phyloP scores from a whole-genome alignment of 768 basidiomycete species.

The Mycena polygramma region DNA sequence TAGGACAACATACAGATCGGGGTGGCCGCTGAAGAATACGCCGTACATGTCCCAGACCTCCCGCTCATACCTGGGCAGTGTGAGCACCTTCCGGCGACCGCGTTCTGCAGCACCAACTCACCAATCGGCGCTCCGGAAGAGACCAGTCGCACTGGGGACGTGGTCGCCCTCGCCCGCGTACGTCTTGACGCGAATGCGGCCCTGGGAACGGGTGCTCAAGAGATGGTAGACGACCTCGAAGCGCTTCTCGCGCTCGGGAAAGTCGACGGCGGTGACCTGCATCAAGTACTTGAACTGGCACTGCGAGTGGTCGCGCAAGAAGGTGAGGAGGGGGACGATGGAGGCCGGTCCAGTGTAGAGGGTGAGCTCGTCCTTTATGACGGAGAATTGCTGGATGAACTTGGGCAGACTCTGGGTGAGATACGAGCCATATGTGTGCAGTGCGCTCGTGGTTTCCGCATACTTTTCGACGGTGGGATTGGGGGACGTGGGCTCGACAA shows the following conservation, averaged over 20 bases:
- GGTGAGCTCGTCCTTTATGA: constrained; percentile 95
- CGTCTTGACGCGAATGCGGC: constrained; percentile 96
- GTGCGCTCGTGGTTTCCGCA: constrained; percentile 77
- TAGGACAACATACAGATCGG: constrained; percentile 82
- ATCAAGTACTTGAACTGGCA: constrained; percentile 94
- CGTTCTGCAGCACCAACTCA: constrained; percentile 48
- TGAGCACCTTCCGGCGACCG: constrained; percentile 9
- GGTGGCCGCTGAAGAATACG: constrained; percentile 96
- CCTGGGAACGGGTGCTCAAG: constrained; percentile 81
- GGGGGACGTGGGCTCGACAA: constrained; percentile 89
- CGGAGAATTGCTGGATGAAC: constrained; percentile 97
- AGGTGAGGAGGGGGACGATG: constrained; percentile 87
- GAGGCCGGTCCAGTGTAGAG: constrained; percentile 88
- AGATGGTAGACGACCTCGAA: constrained; percentile 99
- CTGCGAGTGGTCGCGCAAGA: constrained; percentile 95
- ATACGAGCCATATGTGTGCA: constrained; percentile 95
- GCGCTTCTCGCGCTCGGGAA: constrained; percentile 90
- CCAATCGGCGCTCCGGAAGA: constrained; percentile 97
- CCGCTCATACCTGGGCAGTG: constrained; percentile 83
- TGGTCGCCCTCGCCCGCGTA: constrained; percentile 94
- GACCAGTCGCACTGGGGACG: constrained; percentile 82
- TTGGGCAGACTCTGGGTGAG: constrained; percentile 94
- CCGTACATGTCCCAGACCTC: constrained; percentile 99
- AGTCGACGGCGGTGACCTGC: constrained; percentile 97
- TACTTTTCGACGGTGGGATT: constrained; percentile 85